These are phyloP conservation scores for Sporothrix dimorphospora DNA, from an alignment of 2,329 filamentous ascomycete species.

Conservation along the genomic window DNA sequence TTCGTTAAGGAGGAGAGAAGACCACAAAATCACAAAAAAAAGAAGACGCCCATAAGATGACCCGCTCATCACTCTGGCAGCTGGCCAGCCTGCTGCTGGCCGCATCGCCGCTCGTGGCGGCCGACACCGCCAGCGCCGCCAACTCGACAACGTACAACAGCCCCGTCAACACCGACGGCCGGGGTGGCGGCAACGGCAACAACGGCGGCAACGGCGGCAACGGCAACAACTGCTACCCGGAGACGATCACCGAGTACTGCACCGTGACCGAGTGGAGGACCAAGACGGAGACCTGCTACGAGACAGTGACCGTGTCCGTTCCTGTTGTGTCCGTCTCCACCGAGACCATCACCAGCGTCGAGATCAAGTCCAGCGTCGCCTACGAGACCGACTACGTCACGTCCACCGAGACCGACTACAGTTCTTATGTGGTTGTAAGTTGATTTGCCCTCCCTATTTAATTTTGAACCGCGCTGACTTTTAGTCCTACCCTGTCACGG, in stretches of 20 bases:
- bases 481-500: slow-evolving; percentile 25
- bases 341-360: slow-evolving; percentile 19
- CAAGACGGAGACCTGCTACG: slow-evolving; percentile 17
- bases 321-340: slow-evolving; percentile 22
- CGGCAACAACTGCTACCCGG: not conserved
- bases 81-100: slow-evolving; percentile 23
- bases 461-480: not conserved
- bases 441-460: not conserved
- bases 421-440: slow-evolving; percentile 25
- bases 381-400: not conserved
- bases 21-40: not conserved
- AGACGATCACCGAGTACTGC: slow-evolving; percentile 21
- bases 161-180: not conserved
- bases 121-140: not conserved
- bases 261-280: slow-evolving; percentile 24
- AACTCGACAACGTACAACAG: slow-evolving; percentile 20
- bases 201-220: not conserved
- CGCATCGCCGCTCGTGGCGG: not conserved
- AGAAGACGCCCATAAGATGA: not conserved
- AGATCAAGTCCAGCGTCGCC: slow-evolving; percentile 1
- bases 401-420: slow-evolving; percentile 12
- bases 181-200: not conserved
- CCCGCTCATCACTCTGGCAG: slow-evolving; percentile 13
- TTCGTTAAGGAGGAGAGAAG: slow-evolving; percentile 6
- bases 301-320: slow-evolving; percentile 23